These are phyloP conservation scores for Neofusicoccum laricinum DNA, from an alignment of 2,329 filamentous ascomycete species.

Conservation along the genomic window DNA sequence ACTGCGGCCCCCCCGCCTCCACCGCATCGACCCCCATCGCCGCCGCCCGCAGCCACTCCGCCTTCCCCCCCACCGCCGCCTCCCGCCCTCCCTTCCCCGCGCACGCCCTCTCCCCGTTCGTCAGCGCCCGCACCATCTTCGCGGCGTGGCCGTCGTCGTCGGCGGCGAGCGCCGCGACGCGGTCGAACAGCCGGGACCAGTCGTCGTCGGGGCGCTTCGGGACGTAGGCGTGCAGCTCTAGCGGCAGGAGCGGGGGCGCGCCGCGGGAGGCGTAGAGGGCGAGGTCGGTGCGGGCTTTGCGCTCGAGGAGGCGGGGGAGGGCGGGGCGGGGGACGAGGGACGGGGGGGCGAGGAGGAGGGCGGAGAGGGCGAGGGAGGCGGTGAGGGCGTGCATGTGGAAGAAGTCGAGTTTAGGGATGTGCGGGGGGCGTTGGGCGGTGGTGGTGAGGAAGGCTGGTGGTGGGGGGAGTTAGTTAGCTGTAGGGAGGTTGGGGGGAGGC, in stretches of 20 bases:
- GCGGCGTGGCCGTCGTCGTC: constrained; percentile 78
- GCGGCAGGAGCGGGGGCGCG: constrained; percentile 57
- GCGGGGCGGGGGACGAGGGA: constrained; percentile 58
- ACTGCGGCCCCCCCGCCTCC: constrained; percentile 51
- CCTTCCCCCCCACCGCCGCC: constrained; percentile 40
- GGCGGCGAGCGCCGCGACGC: constrained; percentile 39
- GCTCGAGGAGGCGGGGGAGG: constrained; percentile 73
- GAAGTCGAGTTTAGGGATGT: constrained; percentile 76
- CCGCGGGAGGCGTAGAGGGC: constrained; percentile 69
- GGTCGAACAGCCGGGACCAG: constrained; percentile 46
- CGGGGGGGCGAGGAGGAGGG: constrained; percentile 54
- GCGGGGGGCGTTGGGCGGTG: constrained; percentile 62
- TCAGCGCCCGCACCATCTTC: constrained; percentile 71
- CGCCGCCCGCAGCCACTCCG: constrained; percentile 59
- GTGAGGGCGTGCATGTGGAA: constrained; percentile 79
- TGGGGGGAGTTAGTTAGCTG: neutral
- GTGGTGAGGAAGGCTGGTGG: constrained; percentile 52
- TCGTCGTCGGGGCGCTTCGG: constrained; percentile 24
- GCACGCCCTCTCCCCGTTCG: constrained; percentile 57
- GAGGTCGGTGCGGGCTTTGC: constrained; percentile 75
- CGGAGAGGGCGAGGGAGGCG: constrained; percentile 71
- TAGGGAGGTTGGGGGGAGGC: neutral
- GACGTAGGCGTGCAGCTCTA: neutral
- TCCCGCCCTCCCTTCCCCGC: neutral
- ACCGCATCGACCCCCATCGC: constrained; percentile 63